Base-by-base conservation (phyloP, 306 rosid species). In the Boehmeria nivea region DNA sequence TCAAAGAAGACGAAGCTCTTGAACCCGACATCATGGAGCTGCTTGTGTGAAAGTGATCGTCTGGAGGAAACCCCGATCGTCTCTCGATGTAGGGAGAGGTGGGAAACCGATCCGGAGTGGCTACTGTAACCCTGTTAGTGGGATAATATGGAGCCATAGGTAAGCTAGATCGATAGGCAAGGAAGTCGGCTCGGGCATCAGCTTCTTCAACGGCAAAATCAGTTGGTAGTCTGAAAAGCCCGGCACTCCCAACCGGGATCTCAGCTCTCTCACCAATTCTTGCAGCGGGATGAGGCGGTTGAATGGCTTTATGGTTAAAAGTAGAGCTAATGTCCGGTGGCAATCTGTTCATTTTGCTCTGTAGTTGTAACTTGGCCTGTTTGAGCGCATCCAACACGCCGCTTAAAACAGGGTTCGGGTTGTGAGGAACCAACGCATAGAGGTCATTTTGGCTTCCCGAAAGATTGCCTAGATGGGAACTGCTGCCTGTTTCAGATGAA, bases 191-290 rank as follows among this genome's bases (percentile, higher is more conserved):
- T 31, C 76, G 75, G 15, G 44, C 37, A 17, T 67, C 44, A 54
- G 81, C 58, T 87, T 69, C 88, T 61, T 69, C 71, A 62, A 48
- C 59, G 3, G 83, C 66, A 63, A 72, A 76, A 72, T 87, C 93
- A 31, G 84, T 87, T 34, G 95, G 96, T 58, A 87, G 76, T 67
- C 98, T 76, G 70, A 87, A 87, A 64, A 91, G 85, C 26, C 96
- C 94, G 16, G 89, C 71, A 75, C 66, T 73, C 39, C 89, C 89
- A 54, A 67, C 43, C 2, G 85, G 89, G 52, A 74, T 71, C 53
- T 78, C 82, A 43, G 81, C 46, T 48, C 72, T 70, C 57, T 75
- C 83, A 70, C 70, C 78, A n/a, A 43, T 43, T 68, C 55, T 74
- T 52, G 59, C 18, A 6, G 55, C 51, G 64, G 76, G 65, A 43